Conservation (phyloP, 371 early-diverging fungal genomes). For the Rhizopus stolonifer region DNA sequence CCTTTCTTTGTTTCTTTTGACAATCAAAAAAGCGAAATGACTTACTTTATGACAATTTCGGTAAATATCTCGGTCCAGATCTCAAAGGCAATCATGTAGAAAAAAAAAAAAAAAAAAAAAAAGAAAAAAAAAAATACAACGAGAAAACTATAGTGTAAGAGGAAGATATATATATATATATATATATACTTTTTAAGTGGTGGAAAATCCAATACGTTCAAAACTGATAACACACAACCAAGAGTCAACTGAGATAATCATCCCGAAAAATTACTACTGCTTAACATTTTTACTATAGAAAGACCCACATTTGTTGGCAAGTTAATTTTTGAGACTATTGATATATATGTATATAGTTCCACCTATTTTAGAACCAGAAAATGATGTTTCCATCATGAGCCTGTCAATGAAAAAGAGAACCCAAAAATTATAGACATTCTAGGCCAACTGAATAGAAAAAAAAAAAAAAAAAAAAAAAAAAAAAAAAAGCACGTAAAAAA, state of each 20-base stretch:
- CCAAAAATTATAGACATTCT: constrained; percentile 91
- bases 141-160: constrained; percentile 90
- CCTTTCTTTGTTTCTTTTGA: not conserved
- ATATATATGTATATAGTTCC: constrained; percentile 83
- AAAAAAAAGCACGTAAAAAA: no score
- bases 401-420: constrained; percentile 92
- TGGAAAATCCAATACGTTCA: constrained; percentile 83
- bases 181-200: constrained; percentile 92
- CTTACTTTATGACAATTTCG: constrained; percentile 93
- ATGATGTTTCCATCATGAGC: constrained; percentile 88
- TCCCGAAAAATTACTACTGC: constrained; percentile 87
- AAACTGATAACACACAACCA: constrained; percentile 83
- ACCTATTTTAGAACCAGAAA: constrained; percentile 87
- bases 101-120: constrained; percentile 28
- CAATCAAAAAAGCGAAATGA: constrained; percentile 64
- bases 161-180: no score
- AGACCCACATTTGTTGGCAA: constrained; percentile 92
- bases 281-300: constrained; percentile 97
- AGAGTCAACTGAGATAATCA: constrained; percentile 84
- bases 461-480: no score
- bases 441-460: no score
- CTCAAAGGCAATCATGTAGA: constrained; percentile 64
- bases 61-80: constrained; percentile 98
- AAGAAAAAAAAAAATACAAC: constrained; percentile 46
- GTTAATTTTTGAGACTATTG: constrained; percentile 87